Base-by-base conservation (phyloP, 495 filamentous ascomycete species). In the Aspergillus saccharolyticus region DNA sequence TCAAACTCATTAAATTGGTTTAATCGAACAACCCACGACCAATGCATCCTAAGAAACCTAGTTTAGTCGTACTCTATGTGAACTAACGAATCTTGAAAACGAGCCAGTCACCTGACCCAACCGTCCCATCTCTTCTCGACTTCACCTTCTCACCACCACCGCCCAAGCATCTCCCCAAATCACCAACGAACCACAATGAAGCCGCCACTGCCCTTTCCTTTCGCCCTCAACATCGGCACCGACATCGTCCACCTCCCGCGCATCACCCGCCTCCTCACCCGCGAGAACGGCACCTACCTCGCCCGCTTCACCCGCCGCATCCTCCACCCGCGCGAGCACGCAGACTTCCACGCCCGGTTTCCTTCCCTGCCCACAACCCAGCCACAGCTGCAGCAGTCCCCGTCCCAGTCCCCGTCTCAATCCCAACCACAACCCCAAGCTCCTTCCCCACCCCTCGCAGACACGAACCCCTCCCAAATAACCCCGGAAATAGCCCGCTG, bases 231-330 rank as follows among this genome's bases (percentile, higher is more conserved):
- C 51, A 75, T 82, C 53, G 79, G 79, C 54, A 74, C 80, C 52
- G 79, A 81, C 68, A 75, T 82, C 56, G 78, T 81, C 57, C 77
- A 82, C 63, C 68, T 80, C 60, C 79, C 79, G 0, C 79, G 78
- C 25, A 78, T 81, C 48, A 53, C 67, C 53, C 73, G 72, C 42
- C 75, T 81, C 52, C 60, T 82, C 57, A 65, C 60, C 50, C 73
- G 64, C 42, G 70, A 66, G 30, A 60, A 61, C 12, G 60, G 63
- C 56, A 15, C 18, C 46, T 78, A 78, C 65, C 64, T 80, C 24
- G 44, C 73, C 24, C 76, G 74, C 56, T 82, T 82, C 70, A 78
- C 77, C 14, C 68, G 69, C n/a, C 75, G 78, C 59, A 81, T 82
- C 58, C 77, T 82, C 54, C 70, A 67, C 62, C 67, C 66, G 16